Conservation (phyloP, 1,284 basidiomycete species). For the Ceratobasidium papillatum region DNA sequence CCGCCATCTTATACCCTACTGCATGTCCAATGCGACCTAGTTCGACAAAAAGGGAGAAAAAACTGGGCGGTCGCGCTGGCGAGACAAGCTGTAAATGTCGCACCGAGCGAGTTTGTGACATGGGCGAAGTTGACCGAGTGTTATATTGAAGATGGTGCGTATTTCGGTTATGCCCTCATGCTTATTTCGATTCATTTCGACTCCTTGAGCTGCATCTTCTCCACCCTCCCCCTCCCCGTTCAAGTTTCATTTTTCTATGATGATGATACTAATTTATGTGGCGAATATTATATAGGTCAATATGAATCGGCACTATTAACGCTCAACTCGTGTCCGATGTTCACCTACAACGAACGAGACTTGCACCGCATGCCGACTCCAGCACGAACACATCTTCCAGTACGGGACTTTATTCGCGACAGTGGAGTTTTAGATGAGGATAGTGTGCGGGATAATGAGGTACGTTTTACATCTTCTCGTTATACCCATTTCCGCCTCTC, state of each 20-base stretch:
- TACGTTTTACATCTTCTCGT: constrained; percentile 48
- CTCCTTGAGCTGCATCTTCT: not conserved
- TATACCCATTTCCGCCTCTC: too few relatives aligned
- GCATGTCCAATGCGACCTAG: constrained; percentile 93
- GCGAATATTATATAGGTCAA: not conserved
- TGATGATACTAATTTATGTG: not conserved
- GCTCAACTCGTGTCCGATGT: constrained; percentile 99
- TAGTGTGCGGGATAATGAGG: constrained; percentile 81
- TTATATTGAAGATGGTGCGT: constrained; percentile 86
- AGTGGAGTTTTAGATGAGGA: constrained; percentile 64
- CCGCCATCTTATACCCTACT: constrained; percentile 94
- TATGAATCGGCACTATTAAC: constrained; percentile 75
- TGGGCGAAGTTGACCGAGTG: constrained; percentile 98
- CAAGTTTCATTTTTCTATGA: too few relatives aligned
- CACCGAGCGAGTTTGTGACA: constrained; percentile 96
- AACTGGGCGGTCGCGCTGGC: constrained; percentile 95
- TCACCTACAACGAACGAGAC: constrained; percentile 98
- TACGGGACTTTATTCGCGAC: constrained; percentile 85
- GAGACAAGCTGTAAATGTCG: constrained; percentile 94
- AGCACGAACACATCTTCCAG: constrained; percentile 85
- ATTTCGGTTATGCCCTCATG: not conserved
- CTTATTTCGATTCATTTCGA: not conserved
- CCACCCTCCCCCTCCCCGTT: too few relatives aligned
- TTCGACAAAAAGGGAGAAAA: constrained; percentile 81
- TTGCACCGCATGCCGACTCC: constrained; percentile 88